Evolutionary conservation across 768 basidiomycete species (phyloP), one percentile per base, ranked within the genome.

Genomic region (Phaeotremella fagi): DNA sequence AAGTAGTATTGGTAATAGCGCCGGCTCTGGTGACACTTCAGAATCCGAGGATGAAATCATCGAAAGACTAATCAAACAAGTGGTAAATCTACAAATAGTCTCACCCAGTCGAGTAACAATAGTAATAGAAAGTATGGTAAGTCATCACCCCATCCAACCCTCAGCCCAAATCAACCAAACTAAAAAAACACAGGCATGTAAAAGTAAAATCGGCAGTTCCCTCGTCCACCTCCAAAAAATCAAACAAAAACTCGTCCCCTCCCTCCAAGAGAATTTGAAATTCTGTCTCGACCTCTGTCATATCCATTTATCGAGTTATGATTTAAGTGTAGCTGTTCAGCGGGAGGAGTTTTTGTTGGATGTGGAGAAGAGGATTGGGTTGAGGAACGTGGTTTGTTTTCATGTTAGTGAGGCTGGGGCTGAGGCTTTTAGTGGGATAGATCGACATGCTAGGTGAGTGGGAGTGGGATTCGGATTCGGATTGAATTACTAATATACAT

Each of bases 281-380:
- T 57, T 47, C 50, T 57, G 55, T 33, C 26, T 57, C 3, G 55
- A 57, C 29, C 35, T 57, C 18, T 46, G 26, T 20, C 55, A 57
- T 24, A 36, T 57, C 28, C 55, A 57, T 31, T 28, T 50, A 2
- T 29, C 41, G 27, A 37, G 35, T 6, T 37, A 42, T 35, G 45
- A 57, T 45, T 50, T 57, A 15, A 46, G 50, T 27, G 42, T 26
- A 15, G 1, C 4, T 15, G 3, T 16, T 6, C 50, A 45, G 11
- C n/a, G 43, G 7, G 3, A 14, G 26, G 4, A 7, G 18, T 57
- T 57, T 37, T 43, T 42, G 16, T 29, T 31, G 14, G 50, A 52
- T 15, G 33, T 57, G 4, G 35, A 47, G 7, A 16, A 11, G 4
- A 14, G n/a, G 22, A 44, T 57, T 3, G 55, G 55, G 11, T 25